A percentile compares a stretch with the other conserved stretches of the same genome.
phyloP scores from a whole-genome alignment of 768 basidiomycete genomes.

The Leccinum sublutescens region DNA sequence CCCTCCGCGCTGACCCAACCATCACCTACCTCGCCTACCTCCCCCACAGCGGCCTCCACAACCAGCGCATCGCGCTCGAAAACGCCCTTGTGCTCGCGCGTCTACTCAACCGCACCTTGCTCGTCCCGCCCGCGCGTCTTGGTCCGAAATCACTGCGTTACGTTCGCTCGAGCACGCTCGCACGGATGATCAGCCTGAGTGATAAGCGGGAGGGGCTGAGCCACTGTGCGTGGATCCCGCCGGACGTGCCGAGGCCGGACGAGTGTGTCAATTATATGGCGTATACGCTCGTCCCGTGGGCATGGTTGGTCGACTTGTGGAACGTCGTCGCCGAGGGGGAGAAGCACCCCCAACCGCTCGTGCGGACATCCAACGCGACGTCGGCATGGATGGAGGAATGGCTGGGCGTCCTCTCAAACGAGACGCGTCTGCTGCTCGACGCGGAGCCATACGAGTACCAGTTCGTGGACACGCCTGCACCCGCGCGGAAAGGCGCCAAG shows the following conservation, averaged over 20 bases:
- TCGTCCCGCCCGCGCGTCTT: conserved; percentile 74
- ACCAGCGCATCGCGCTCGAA: conserved; percentile 83
- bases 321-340: conserved; percentile 24
- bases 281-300: conserved; percentile 68
- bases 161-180: conserved; percentile 50
- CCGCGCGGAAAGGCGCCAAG: conserved; percentile 8
- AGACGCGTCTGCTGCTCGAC: conserved; percentile 54
- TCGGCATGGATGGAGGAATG: conserved; percentile 26
- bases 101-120: conserved; percentile 71
- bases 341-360: conserved; percentile 36
- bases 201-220: conserved; percentile 46
- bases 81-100: conserved; percentile 75
- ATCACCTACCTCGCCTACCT: conserved; percentile 67
- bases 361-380: conserved; percentile 51
- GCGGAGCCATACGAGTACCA: conserved; percentile 49
- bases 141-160: conserved; percentile 62
- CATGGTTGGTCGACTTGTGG: conserved; percentile 61
- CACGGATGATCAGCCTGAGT: conserved; percentile 43
- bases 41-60: conserved; percentile 84
- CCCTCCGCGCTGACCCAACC: conserved; percentile 18
- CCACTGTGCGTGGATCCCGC: conserved; percentile 47
- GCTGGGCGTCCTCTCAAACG: conserved; percentile 31
- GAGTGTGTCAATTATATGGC: conserved; percentile 64
- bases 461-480: conserved; percentile 21
- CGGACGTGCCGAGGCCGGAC: conserved; percentile 37